phyloP scores from a whole-genome alignment of 129 eudicot species.

The Solidago caesia region DNA sequence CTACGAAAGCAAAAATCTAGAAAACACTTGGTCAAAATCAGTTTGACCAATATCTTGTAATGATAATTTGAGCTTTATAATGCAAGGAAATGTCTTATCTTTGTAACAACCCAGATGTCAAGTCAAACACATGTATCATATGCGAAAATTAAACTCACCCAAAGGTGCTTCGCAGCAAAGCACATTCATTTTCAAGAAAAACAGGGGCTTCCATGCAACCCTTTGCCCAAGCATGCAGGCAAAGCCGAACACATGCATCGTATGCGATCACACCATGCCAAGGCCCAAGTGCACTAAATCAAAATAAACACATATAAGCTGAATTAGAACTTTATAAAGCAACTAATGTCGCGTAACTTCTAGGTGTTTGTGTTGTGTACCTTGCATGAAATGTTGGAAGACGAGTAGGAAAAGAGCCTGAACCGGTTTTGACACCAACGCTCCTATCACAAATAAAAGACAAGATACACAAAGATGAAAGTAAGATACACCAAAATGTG shows the following conservation, averaged over 20 bases:
- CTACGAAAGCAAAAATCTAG: too few species aligned
- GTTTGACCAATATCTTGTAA: background rate
- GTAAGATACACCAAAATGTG: conserved; percentile 3
- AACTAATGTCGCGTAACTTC: background rate
- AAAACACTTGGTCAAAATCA: too few species aligned
- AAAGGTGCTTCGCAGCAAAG: conserved; percentile 59
- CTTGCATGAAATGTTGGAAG: conserved; percentile 85
- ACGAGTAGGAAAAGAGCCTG: conserved; percentile 55
- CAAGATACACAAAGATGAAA: conserved; percentile 4
- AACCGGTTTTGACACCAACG: conserved; percentile 45
- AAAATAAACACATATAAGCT: conserved; percentile 16
- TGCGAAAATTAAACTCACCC: conserved; percentile 39
- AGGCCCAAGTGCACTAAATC: conserved; percentile 65
- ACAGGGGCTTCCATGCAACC: conserved; percentile 87
- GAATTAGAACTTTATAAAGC: background rate
- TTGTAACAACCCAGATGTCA: background rate
- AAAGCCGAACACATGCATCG: conserved; percentile 84
- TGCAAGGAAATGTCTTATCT: background rate
- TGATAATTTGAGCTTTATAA: background rate
- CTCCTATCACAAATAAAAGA: conserved; percentile 35
- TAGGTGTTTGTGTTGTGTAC: conserved; percentile 35
- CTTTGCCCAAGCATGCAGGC: conserved; percentile 91
- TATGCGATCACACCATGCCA: conserved; percentile 86
- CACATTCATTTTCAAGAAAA: conserved; percentile 83
- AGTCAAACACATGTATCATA: background rate